These are phyloP conservation scores for Aspergillus melleus DNA, from an alignment of 2,329 filamentous ascomycete species.

Conservation along the genomic window DNA sequence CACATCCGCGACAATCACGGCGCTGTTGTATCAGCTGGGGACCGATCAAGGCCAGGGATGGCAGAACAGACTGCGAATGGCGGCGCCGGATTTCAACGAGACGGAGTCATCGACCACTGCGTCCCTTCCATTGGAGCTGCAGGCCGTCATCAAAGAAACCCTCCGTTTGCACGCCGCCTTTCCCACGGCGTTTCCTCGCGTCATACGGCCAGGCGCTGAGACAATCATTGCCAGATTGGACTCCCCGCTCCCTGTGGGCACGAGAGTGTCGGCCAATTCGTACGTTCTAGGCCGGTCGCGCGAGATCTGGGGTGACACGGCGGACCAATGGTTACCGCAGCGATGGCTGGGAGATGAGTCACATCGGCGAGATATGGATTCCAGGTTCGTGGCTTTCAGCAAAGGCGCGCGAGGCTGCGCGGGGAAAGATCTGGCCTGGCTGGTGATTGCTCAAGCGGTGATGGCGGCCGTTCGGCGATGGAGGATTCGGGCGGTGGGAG, in stretches of 20 bases:
- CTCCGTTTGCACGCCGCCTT: conserved; percentile 15
- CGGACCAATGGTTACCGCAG: conserved; percentile 16
- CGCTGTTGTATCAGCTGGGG: conserved; percentile 16
- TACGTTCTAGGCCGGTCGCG: conserved; percentile 19
- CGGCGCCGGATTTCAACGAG: background rate
- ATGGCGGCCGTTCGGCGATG: conserved; percentile 10
- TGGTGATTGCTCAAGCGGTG: conserved; percentile 13
- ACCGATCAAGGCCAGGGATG: conserved; percentile 13
- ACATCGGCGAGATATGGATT: conserved; percentile 16
- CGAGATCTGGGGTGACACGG: conserved; percentile 17
- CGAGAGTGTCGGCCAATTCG: conserved; percentile 20
- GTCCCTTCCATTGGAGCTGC: conserved; percentile 7
- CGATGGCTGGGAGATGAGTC: conserved; percentile 17
- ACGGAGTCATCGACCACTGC: background rate
- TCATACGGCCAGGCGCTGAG: conserved; percentile 18
- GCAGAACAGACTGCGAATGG: conserved; percentile 15
- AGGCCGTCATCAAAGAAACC: conserved; percentile 22
- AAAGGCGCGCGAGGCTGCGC: conserved; percentile 20
- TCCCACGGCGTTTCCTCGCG: conserved; percentile 20
- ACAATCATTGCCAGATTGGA: conserved; percentile 9
- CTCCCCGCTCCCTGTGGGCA: conserved; percentile 16
- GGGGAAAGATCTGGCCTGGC: conserved; percentile 18
- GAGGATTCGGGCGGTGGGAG: background rate
- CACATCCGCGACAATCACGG: conserved; percentile 17
- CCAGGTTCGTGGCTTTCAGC: conserved; percentile 17